Percentiles rank a stretch among this genome's conserved stretches.
Evolutionary conservation across 139 green algal species (phyloP).

Genomic region (Haematococcus lacustris): DNA sequence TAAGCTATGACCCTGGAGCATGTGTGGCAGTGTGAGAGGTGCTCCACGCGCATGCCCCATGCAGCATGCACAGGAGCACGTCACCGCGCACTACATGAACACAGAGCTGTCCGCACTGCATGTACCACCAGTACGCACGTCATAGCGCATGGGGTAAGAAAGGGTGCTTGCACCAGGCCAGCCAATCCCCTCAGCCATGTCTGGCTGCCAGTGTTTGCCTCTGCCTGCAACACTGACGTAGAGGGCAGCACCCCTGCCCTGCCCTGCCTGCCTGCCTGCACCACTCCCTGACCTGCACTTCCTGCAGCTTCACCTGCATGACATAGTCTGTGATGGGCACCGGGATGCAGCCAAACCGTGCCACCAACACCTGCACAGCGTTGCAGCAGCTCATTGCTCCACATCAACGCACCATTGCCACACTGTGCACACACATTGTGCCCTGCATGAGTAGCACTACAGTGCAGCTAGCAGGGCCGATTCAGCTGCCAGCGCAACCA

Average conservation of each 20-base stretch:
- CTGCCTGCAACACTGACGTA: too few species aligned
- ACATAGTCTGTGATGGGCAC: slow-evolving; percentile 28
- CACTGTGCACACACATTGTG: not conserved
- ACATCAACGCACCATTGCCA: not conserved
- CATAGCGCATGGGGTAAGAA: not conserved
- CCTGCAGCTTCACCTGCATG: slow-evolving; percentile 14
- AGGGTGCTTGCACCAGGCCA: not conserved
- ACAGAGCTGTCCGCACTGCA: too few species aligned
- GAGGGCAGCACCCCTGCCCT: too few species aligned
- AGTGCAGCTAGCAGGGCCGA: not conserved
- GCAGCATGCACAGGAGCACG: too few species aligned
- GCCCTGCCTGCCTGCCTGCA: not conserved
- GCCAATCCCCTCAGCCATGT: not conserved
- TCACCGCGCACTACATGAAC: too few species aligned
- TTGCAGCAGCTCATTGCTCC: not conserved
- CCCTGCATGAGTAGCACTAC: not conserved
- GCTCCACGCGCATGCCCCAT: too few species aligned
- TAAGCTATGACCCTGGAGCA: too few species aligned
- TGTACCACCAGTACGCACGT: not conserved
- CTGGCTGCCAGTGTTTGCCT: not conserved
- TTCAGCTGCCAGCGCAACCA: not conserved
- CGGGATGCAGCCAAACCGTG: slow-evolving; percentile 32
- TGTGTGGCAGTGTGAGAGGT: too few species aligned
- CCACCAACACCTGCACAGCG: slow-evolving; percentile 26
- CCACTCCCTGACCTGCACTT: too few species aligned